phyloP scores from a whole-genome alignment of 2,329 filamentous ascomycete genomes.

The Amauroascus niger region DNA sequence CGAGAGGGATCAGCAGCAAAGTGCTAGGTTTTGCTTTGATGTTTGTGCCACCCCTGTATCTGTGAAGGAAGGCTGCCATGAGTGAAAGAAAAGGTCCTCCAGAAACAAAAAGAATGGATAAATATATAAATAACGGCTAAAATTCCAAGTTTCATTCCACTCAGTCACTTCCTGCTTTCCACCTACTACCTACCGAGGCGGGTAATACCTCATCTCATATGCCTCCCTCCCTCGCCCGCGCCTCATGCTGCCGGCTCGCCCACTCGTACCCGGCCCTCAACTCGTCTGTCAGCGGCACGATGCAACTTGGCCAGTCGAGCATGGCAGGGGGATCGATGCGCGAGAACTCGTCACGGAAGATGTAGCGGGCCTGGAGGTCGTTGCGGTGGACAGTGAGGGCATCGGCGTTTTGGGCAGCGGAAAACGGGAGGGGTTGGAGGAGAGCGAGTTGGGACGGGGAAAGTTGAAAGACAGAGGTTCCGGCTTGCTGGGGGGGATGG shows the following conservation, averaged over 20 bases:
- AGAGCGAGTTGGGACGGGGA: slow-evolving; percentile 2
- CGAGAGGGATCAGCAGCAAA: too few species aligned
- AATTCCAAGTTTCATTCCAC: too few species aligned
- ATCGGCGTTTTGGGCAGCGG: background rate
- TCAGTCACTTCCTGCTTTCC: background rate
- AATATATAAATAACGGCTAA: too few species aligned
- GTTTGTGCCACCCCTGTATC: too few species aligned
- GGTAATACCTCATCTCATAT: slow-evolving; percentile 3
- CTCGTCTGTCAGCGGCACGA: slow-evolving; percentile 3
- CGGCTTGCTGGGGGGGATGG: background rate
- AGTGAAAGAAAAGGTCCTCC: too few species aligned
- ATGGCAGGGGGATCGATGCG: slow-evolving; percentile 2
- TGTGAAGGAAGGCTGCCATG: too few species aligned
- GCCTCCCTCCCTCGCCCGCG: slow-evolving; percentile 1
- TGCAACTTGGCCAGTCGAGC: slow-evolving; percentile 2
- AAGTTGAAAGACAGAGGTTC: background rate
- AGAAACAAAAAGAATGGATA: too few species aligned
- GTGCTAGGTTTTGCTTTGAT: too few species aligned
- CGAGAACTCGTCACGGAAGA: slow-evolving; percentile 6
- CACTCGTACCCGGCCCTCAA: slow-evolving; percentile 1
- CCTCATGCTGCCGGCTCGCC: slow-evolving; percentile 4
- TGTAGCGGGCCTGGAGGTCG: slow-evolving; percentile 3
- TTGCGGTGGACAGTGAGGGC: slow-evolving; percentile 4
- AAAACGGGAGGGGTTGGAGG: too few species aligned
- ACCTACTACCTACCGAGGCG: background rate